A percentile compares a stretch with the other conserved stretches of the same genome.
Conservation (phyloP, 441 rosid species). For the Eruca vesicaria region DNA sequence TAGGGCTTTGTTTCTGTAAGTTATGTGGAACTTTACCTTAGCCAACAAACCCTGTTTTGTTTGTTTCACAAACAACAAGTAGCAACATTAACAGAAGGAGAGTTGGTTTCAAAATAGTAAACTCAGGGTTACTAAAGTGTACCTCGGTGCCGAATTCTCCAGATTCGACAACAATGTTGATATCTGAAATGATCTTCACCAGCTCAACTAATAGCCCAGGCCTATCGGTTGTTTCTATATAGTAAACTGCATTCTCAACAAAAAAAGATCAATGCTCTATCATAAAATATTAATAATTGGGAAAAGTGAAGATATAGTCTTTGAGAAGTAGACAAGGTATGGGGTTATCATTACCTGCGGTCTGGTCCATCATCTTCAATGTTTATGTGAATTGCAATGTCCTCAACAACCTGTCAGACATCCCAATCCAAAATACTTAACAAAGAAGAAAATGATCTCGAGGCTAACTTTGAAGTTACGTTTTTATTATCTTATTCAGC, state of each 20-base stretch:
- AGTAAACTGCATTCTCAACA: constrained; percentile 61
- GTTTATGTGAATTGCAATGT: constrained; percentile 76
- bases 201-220: constrained; percentile 94
- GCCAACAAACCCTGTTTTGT: constrained; percentile 98
- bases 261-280: background rate
- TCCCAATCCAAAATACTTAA: background rate
- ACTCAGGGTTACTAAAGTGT: background rate
- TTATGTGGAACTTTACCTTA: constrained; percentile 92
- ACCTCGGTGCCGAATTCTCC: constrained; percentile 99
- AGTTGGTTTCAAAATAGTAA: too few relatives aligned
- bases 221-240: constrained; percentile 83
- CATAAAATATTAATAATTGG: background rate
- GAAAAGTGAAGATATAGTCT: background rate
- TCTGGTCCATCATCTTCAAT: constrained; percentile 72
- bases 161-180: constrained; percentile 73
- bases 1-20: constrained; percentile 76
- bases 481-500: too few relatives aligned
- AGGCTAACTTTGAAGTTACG: background rate
- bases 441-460: background rate
- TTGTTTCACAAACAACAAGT: background rate
- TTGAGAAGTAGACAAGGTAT: constrained; percentile 8
- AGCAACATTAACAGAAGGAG: constrained; percentile 1
- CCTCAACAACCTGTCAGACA: constrained; percentile 77
- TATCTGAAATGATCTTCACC: constrained; percentile 74
- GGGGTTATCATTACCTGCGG: constrained; percentile 55